Evolutionary conservation across 2,329 filamentous ascomycete species (phyloP), one percentile per base, ranked within the genome.

Genomic region (Zymoseptoria pseudotritici): DNA sequence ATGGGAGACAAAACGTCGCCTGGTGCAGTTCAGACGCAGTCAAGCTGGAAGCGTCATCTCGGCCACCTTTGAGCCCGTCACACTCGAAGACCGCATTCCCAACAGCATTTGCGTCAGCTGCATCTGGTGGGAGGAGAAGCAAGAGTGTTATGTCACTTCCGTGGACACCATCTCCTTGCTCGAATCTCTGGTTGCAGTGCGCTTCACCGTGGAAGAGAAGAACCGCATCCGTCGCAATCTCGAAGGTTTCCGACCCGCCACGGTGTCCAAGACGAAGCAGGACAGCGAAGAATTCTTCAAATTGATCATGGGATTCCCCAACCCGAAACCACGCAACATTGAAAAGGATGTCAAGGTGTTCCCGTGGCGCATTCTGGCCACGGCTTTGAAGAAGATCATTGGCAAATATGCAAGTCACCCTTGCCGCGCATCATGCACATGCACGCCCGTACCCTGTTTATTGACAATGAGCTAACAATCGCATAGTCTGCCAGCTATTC

Each of bases 311-410:
- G 90, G 86, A 1, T 97, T 97, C 72, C 91, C 91, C 11, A 90
- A 88, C 62, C 94, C 94, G 1, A 97, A 97, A 76, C 94, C 94
- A 19, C 84, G 94, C 63, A 97, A 97, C 72, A 99, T 99, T 65
- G 94, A 97, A 79, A 99, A 99, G 78, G 93, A 97, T 71, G 92
- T 99, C 72, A 99, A 99, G 78, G 94, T 97, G 11, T 99, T 97
- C 71, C 88, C 91, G 4, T 99, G 94, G 94, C 94, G 91, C 75
- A 90, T 94, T 61, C 81, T 99, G 52, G 84, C 85, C 54, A 83
- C 86, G 61, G 93, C 94, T 0, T 82, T 99, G 66, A 96, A 95
- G 82, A 99, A 99, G 80, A 97, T 99, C 71, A 96, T 99, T 73
- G 87, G 90, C 70, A 99, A 99, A 88, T 99, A 97, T 75, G 84